These are phyloP conservation scores for Daldinia decipiens DNA, from an alignment of 495 filamentous ascomycete genomes.

Conservation along the genomic window DNA sequence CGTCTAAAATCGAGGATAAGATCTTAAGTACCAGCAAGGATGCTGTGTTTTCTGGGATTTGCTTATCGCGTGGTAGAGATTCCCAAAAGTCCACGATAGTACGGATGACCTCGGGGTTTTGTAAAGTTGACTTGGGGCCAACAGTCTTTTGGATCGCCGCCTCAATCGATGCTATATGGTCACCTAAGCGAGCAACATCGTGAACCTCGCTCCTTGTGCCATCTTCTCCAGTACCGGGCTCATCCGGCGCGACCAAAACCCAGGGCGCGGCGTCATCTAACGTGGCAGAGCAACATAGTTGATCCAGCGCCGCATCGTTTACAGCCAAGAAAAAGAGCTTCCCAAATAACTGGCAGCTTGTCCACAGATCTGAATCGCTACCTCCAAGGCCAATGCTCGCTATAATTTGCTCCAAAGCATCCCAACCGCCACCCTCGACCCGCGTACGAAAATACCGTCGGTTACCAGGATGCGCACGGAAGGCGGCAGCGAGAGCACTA, in stretches of 20 bases:
- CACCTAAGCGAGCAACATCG: conserved; percentile 28
- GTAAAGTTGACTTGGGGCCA: conserved; percentile 63
- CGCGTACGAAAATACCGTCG: conserved; percentile 81
- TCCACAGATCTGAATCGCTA: conserved; percentile 66
- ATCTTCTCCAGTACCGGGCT: conserved; percentile 37
- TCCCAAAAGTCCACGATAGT: conserved; percentile 74
- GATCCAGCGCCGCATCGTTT: conserved; percentile 74
- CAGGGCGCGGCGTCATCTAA: conserved; percentile 46
- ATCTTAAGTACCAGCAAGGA: conserved; percentile 70
- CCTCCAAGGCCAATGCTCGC: conserved; percentile 68
- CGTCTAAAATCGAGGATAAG: conserved; percentile 60
- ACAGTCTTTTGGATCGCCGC: conserved; percentile 60
- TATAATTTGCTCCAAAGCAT: conserved; percentile 75
- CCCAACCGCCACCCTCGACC: conserved; percentile 79
- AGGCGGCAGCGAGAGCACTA: conserved; percentile 75
- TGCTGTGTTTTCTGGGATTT: conserved; percentile 55
- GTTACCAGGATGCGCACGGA: conserved; percentile 87
- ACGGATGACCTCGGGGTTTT: conserved; percentile 72
- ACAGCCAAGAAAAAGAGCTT: conserved; percentile 84
- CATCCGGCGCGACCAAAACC: conserved; percentile 48
- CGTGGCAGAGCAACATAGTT: conserved; percentile 56
- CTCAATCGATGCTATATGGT: conserved; percentile 51
- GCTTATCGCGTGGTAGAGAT: conserved; percentile 61
- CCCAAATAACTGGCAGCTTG: conserved; percentile 81
- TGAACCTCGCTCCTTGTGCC: conserved; percentile 36